Evolutionary conservation across 352 stramenopile species (phyloP), one percentile per base, ranked within the genome.

Genomic region (Pythium aquatile): DNA sequence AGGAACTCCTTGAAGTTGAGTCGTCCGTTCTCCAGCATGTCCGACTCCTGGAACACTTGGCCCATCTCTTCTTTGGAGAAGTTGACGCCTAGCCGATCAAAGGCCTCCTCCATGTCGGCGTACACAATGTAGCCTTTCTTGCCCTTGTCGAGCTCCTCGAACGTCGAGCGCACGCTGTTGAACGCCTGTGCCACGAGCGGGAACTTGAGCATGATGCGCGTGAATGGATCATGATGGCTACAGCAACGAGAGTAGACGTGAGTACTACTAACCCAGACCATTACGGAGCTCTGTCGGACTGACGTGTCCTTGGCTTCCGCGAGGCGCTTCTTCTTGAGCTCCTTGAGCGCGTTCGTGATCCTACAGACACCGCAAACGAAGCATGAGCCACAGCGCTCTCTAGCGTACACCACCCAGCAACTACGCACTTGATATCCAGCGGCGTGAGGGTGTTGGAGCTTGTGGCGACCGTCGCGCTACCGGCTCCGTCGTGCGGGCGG

Each of bases 1-100:
- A 97, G 81, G 44, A 96, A 96, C 68, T 96, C 88, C 56, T 94
- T 95, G 66, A 96, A 96, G 28, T 68, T 90, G 16, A 97, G 78
- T 39, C 74, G 74, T 51, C 85, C 85, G 59, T 88, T 83, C 58
- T 94, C 79, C 57, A 81, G 74, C 80, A 96, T 90, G 59, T 96
- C 88, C 32, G 87, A 92, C 58, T 94, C 87, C 47, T 90, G 67
- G 53, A 92, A 90, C 16, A 91, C 81, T 58, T 93, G 79, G 5
- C 73, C 52, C 55, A 91, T 85, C 55, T 94, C 85, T 30, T 89
- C 82, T 24, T 76, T 69, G 24, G 83, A 88, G 49, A 92, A 91
- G 35, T 80, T 88, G 29, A 87, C 74, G 13, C 81, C 85, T 0
- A 94, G 76, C n/a, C 84, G 80, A 69, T 88, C 80, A 61, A 94